Base-by-base conservation (phyloP, 441 rosid genomes). In the Codiaeum variegatum region DNA sequence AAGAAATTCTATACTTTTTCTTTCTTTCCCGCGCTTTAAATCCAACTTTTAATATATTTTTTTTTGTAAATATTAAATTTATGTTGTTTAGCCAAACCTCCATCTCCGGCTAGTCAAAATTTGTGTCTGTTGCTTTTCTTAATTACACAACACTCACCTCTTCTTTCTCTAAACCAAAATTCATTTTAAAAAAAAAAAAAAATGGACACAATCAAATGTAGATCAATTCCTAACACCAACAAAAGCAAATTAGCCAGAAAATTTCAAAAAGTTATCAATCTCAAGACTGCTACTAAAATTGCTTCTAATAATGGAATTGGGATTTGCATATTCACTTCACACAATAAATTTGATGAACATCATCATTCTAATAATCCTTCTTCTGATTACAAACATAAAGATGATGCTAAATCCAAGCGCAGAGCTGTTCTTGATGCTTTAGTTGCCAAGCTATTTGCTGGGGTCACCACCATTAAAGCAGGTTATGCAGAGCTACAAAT, bases 401-500 rank as follows among this genome's bases (percentile, higher is more conserved):
- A 79, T 23, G 80, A 47, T 42, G 66, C 78, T 28, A 69, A 70
- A 40, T 83, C 75, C 21, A 85, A 80, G 60, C 83, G 76, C 62
- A 84, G 79, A 64, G 89, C 97, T 0, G 87, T 86, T 1, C 67
- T 91, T 23, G 88, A 92, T 69, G 93, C 99, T 0, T 77, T 94
- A n/a, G 66, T 83, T 0, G 94, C 96, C 0, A 91, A 86, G 78
- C 69, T 88, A 4, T 95, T 95, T 67, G 97, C 98, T 5, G 80
- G 91, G 3, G 71, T 91, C 67, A 90, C 99, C 2, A 68, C 96
- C 0, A 80, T 91, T 28, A 95, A 95, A 78, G 89, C 99, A 0
- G 84, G 86, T 1, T 95, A 95, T 70, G 96, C 97, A 1, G 97
- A 91, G 84, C 71, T 95, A 56, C 99, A 95, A 82, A 78, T 81